Conservation (phyloP, 371 early-diverging fungal species). For the Mucor lusitanicus region DNA sequence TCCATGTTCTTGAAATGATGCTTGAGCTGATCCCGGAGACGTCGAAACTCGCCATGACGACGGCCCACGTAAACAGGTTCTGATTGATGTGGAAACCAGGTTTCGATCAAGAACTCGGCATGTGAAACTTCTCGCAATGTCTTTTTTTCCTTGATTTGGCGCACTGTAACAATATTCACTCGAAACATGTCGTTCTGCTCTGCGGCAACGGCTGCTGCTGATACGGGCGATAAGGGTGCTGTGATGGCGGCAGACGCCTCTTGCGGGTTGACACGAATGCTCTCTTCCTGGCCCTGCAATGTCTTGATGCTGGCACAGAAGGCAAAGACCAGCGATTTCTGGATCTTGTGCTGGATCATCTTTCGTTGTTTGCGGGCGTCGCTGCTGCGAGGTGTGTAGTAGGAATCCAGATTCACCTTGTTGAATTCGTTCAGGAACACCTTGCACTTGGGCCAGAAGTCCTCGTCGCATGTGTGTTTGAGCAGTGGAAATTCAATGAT, state of each 20-base stretch:
- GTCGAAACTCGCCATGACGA: slow-evolving; percentile 41
- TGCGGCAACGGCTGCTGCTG: slow-evolving; percentile 4
- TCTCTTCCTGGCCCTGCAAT: slow-evolving; percentile 43
- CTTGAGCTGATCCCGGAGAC: slow-evolving; percentile 31
- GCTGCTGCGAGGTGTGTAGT: slow-evolving; percentile 27
- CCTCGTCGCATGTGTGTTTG: slow-evolving; percentile 28
- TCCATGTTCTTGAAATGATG: slow-evolving; percentile 22
- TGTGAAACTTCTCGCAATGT: slow-evolving; percentile 25
- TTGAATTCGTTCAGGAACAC: slow-evolving; percentile 38
- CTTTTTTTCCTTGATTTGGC: slow-evolving; percentile 23
- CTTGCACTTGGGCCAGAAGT: slow-evolving; percentile 45
- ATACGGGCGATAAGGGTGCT: background rate
- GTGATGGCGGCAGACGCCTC: background rate
- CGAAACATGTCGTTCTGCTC: background rate
- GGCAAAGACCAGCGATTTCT: slow-evolving; percentile 41
- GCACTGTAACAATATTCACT: slow-evolving; percentile 23
- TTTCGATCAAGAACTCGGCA: slow-evolving; percentile 42
- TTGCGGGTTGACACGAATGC: slow-evolving; percentile 10
- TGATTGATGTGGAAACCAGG: slow-evolving; percentile 9
- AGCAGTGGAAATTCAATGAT: slow-evolving; percentile 45
- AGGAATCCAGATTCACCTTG: slow-evolving; percentile 27
- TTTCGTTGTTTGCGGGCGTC: slow-evolving; percentile 29
- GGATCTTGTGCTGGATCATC: slow-evolving; percentile 35
- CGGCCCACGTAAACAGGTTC: slow-evolving; percentile 34
- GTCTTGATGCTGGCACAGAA: slow-evolving; percentile 45